Conservation (phyloP, 1,139 yeast species). For the Blastobotrys apis region DNA sequence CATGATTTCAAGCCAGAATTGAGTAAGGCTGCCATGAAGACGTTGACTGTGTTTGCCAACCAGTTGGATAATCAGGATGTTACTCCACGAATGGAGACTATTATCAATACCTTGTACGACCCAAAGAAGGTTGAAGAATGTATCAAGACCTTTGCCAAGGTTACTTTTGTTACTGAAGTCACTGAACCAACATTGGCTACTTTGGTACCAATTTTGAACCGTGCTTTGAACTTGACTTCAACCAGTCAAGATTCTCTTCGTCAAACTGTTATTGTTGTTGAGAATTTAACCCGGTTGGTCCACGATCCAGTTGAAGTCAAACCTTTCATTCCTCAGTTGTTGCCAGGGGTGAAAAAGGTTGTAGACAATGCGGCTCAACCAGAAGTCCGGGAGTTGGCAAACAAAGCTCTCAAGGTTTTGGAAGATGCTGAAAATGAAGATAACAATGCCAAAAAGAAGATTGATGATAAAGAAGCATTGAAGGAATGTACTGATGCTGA, state of each 20-base stretch:
- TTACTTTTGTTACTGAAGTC: conserved; percentile 96
- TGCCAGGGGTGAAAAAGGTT: conserved; percentile 89
- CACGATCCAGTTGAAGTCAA: conserved; percentile 92
- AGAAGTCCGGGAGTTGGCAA: conserved; percentile 91
- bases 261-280: conserved; percentile 94
- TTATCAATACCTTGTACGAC: conserved; percentile 83
- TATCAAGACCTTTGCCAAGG: conserved; percentile 84
- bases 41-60: conserved; percentile 67
- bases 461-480: conserved; percentile 52
- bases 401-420: conserved; percentile 75
- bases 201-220: conserved; percentile 86
- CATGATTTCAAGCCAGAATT: conserved; percentile 97
- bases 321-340: conserved; percentile 73
- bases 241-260: conserved; percentile 94
- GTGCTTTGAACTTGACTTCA: conserved; percentile 82
- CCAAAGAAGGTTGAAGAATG: conserved; percentile 87
- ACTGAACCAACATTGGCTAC: conserved; percentile 92
- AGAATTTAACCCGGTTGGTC: conserved; percentile 90
- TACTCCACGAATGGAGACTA: conserved; percentile 77
- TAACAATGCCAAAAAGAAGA: conserved; percentile 73
- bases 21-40: conserved; percentile 74
- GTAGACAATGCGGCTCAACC: conserved; percentile 89
- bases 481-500: conserved; percentile 36
- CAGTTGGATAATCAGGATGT: conserved; percentile 90
- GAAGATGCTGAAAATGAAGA: conserved; percentile 72